phyloP scores from a whole-genome alignment of 2,329 filamentous ascomycete species.

The Fusarium armeniacum region DNA sequence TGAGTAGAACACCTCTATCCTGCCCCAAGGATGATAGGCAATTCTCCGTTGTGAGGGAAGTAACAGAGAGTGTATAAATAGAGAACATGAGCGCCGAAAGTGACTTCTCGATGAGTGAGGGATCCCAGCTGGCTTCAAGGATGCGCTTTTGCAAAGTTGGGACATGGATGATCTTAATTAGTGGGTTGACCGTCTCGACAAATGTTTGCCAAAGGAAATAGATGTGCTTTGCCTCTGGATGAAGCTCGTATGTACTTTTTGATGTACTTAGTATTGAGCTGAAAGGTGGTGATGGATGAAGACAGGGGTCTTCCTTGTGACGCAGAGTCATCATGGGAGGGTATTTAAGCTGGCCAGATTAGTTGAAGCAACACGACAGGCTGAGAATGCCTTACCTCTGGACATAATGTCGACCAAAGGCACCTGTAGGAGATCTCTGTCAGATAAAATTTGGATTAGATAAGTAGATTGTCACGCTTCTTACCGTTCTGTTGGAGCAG shows the following conservation, averaged over 20 bases:
- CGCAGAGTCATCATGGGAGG: constrained; percentile 41
- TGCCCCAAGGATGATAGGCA: constrained; percentile 39
- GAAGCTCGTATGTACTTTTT: constrained; percentile 14
- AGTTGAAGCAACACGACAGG: neutral
- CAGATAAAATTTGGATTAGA: rapidly evolving
- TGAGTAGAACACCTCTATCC: constrained; percentile 29
- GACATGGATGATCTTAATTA: constrained; percentile 53
- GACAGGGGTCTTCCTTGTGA: constrained; percentile 42
- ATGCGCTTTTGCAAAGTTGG: constrained; percentile 53
- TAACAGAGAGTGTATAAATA: constrained; percentile 49
- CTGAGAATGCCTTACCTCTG: constrained; percentile 17
- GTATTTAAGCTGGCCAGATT: constrained; percentile 43
- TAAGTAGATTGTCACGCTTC: neutral
- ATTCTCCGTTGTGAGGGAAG: constrained; percentile 34
- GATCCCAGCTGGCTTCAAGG: constrained; percentile 51
- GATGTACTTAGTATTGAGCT: constrained; percentile 8
- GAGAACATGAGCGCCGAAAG: constrained; percentile 50
- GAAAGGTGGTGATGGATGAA: constrained; percentile 28
- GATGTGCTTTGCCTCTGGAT: constrained; percentile 52
- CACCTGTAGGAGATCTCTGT: constrained; percentile 17
- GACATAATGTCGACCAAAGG: constrained; percentile 39
- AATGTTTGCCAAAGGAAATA: constrained; percentile 54
- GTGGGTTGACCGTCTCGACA: constrained; percentile 52
- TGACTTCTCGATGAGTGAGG: constrained; percentile 22
- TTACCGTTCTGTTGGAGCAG: constrained; percentile 18